Conservation (phyloP, 164 flowering plant genomes). For the Nymphaea thermarum region DNA sequence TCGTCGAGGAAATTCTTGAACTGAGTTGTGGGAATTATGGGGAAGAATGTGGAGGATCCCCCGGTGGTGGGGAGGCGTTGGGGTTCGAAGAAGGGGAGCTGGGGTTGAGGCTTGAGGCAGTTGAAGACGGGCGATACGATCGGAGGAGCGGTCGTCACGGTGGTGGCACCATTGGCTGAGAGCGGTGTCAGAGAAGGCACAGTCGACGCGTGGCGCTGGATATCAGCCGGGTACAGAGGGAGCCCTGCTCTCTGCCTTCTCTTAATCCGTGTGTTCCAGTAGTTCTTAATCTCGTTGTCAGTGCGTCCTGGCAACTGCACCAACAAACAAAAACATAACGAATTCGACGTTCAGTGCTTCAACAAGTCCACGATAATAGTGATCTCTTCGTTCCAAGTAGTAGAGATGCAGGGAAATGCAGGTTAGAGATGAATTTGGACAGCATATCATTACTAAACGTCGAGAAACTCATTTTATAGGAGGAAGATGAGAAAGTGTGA, state of each 20-base stretch:
- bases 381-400: not conserved
- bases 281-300: constrained; percentile 60
- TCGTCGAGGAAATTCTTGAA: constrained; percentile 1
- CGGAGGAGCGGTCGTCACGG: constrained; percentile 5
- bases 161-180: constrained; percentile 1
- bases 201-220: constrained; percentile 11
- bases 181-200: constrained; percentile 1
- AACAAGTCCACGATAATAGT: not conserved
- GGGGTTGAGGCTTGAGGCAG: not conserved
- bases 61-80: constrained; percentile 1
- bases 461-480: too few relatives aligned
- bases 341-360: not conserved
- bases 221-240: constrained; percentile 39
- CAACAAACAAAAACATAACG: not conserved
- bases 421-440: too few relatives aligned
- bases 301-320: constrained; percentile 54
- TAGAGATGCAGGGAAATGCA: not conserved
- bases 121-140: constrained; percentile 7
- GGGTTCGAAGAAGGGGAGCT: not conserved
- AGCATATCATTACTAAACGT: too few relatives aligned
- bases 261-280: constrained; percentile 65
- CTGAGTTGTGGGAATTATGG: constrained; percentile 1
- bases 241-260: constrained; percentile 37
- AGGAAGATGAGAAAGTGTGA: too few relatives aligned
- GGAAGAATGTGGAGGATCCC: not conserved